Evolutionary conservation across 768 basidiomycete genomes (phyloP), one percentile per base, ranked within the genome.

Genomic region (Rhizopogon salebrosus): DNA sequence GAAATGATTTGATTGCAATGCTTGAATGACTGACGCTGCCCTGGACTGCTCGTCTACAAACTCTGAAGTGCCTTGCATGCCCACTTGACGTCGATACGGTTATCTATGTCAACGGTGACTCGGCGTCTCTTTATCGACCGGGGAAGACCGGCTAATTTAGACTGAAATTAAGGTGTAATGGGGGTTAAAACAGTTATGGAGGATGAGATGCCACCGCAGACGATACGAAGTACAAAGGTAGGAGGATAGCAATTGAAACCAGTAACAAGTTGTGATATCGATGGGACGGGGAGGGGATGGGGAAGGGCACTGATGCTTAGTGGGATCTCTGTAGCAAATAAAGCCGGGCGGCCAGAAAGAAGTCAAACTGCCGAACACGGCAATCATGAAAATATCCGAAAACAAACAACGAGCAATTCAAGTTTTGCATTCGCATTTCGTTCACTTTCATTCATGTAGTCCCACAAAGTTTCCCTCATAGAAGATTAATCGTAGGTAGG

Each of bases 121-220:
- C 67, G 67, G 67, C 69, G 69, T 69, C 69, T 62, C 65, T 69
- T 69, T 69, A 70, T 69, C 67, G 67, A 70, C 67, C 67, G 67
- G 69, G 66, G 68, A 62, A 64, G 68, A 60, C 70, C 67, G 67
- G 67, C 70, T 69, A 69, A 69, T 69, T 69, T 69, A 70, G 67
- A 62, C 52, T 64, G 56, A 67, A 54, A 67, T 68, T 62, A 64
- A 61, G 48, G 48, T 55, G 54, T 41, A 48, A 52, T 53, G 55
- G 54, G 53, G 39, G 41, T 53, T 43, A 50, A 41, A 45, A 56
- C 42, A 48, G 53, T 49, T 31, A 52, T 48, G 35, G 36, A 29
- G 3, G 48, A 24, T 4, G 22, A 49, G 41, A 48, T 2, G 3
- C 23, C 5, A 24, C 24, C n/a, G 18, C 16, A 24, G 6, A 51